Percentiles rank a stretch among this genome's conserved stretches.
Conservation (phyloP, 2,329 filamentous ascomycete species). For the Dichotomopilus funicola region DNA sequence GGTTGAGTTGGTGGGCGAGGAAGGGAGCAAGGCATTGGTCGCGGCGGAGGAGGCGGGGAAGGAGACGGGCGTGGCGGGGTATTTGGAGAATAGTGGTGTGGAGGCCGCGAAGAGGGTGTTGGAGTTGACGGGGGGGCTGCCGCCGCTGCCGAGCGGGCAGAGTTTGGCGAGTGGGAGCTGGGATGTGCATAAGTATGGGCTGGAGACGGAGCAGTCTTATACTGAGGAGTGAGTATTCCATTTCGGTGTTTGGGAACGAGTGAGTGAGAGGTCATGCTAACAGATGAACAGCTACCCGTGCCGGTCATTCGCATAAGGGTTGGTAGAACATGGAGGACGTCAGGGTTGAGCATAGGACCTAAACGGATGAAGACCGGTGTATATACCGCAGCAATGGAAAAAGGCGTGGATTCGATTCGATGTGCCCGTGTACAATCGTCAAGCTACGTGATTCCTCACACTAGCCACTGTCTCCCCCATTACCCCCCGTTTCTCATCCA, state of each 20-base stretch:
- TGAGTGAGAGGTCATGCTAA: constrained; percentile 27
- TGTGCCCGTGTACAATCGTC: not conserved
- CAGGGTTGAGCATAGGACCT: constrained; percentile 9
- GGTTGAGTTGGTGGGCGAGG: constrained; percentile 68
- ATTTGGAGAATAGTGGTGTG: constrained; percentile 55
- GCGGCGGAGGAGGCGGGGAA: constrained; percentile 68
- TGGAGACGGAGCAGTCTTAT: constrained; percentile 65
- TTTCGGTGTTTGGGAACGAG: constrained; percentile 3
- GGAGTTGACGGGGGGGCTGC: constrained; percentile 60
- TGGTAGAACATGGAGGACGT: constrained; percentile 19
- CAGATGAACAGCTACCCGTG: constrained; percentile 54
- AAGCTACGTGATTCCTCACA: not conserved
- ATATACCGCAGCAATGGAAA: not conserved
- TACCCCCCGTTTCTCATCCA: too few relatives aligned
- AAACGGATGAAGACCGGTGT: constrained; percentile 2
- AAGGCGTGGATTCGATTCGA: not conserved
- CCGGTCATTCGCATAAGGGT: constrained; percentile 50
- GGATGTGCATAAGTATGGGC: constrained; percentile 62
- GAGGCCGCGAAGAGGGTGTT: constrained; percentile 53
- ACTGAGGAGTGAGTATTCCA: constrained; percentile 52
- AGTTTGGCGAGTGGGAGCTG: constrained; percentile 47
- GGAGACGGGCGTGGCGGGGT: constrained; percentile 60
- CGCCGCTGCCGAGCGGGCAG: constrained; percentile 75
- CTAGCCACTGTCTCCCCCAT: too few relatives aligned
- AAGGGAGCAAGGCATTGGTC: constrained; percentile 58